Base-by-base conservation (phyloP, 2,329 filamentous ascomycete genomes). In the Cladosporium oxysporum region DNA sequence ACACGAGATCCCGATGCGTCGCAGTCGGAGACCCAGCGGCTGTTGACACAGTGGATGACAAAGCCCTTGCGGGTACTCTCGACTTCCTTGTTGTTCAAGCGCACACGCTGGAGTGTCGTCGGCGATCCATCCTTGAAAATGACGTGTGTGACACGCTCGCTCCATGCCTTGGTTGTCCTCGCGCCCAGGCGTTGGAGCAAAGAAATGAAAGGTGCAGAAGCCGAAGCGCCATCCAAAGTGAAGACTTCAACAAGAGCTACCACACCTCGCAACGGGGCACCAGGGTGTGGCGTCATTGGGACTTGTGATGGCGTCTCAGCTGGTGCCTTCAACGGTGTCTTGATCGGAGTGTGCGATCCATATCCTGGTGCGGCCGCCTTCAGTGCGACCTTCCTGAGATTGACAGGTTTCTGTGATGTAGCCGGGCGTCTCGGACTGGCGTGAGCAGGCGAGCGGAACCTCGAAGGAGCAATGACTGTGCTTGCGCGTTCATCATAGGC, bases 61-160 rank as follows among this genome's bases (percentile, higher is more conserved):
- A 68, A 66, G 18, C 72, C 75, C 26, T 66, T 67, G 12, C 68
- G 70, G 23, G 28, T 68, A 49, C 68, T 67, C 16, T 67, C 66
- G 28, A 73, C 66, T 16, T 74, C 72, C 59, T 75, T 74, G 69
- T 77, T 76, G 69, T 74, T 73, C 2, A 74, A 37, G 2, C 73
- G 71, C 10, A 78, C 71, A 26, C 71, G 70, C 58, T 76, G 73
- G 12, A 78, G 69, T 2, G 74, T 75, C 5, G 72, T 73, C 1
- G 76, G 76, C 21, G 75, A 75, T 7, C 76, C 76, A 55, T 78
- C 76, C 62, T 78, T 78, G 75, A 75, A 78, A 50, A 78, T 69
- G 12, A 78, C 73, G 50, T 78, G 76, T 3, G 76, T 78, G 23
- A 78, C 70, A 28, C 72, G 71, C n/a, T 77, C 76, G 59, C 68